phyloP scores from a whole-genome alignment of 768 basidiomycete genomes.

The Polyporus arcularius region DNA sequence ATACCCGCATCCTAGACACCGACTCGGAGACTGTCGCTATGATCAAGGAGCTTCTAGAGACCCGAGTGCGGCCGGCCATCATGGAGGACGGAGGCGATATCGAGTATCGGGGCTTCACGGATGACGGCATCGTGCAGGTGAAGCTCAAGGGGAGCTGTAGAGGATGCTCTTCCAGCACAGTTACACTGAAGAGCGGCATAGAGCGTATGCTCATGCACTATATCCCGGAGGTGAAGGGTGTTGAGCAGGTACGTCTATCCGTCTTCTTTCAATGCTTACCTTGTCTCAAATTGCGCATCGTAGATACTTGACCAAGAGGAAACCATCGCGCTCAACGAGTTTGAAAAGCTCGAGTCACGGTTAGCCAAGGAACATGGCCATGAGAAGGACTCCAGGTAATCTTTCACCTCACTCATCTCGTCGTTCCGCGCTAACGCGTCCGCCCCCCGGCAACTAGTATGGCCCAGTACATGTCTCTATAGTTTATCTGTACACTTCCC shows the following conservation, averaged over 20 bases:
- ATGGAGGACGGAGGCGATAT: constrained; percentile 99
- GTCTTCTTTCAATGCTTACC: neutral
- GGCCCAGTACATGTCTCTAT: constrained; percentile 84
- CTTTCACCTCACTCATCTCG: neutral
- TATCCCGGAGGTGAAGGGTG: constrained; percentile 92
- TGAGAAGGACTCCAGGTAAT: constrained; percentile 50
- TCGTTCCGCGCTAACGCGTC: constrained; percentile 13
- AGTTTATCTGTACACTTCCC: constrained; percentile 24
- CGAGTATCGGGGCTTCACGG: constrained; percentile 89
- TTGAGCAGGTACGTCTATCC: constrained; percentile 67
- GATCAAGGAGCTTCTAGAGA: constrained; percentile 97
- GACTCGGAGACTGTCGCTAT: constrained; percentile 97
- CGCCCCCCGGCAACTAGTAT: constrained; percentile 46
- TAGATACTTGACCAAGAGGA: constrained; percentile 93
- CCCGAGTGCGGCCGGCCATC: constrained; percentile 92
- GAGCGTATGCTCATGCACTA: constrained; percentile 99
- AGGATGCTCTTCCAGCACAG: constrained; percentile 91
- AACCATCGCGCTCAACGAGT: constrained; percentile 82
- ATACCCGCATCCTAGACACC: constrained; percentile 89
- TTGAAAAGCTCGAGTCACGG: constrained; percentile 78
- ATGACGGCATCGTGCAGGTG: constrained; percentile 80
- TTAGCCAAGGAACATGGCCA: constrained; percentile 42
- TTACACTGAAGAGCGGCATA: constrained; percentile 95
- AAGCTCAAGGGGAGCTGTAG: constrained; percentile 97
- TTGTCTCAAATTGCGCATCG: neutral